Evolutionary conservation across 208 protist species (phyloP).

Genomic region (Crithidia brevicula): DNA sequence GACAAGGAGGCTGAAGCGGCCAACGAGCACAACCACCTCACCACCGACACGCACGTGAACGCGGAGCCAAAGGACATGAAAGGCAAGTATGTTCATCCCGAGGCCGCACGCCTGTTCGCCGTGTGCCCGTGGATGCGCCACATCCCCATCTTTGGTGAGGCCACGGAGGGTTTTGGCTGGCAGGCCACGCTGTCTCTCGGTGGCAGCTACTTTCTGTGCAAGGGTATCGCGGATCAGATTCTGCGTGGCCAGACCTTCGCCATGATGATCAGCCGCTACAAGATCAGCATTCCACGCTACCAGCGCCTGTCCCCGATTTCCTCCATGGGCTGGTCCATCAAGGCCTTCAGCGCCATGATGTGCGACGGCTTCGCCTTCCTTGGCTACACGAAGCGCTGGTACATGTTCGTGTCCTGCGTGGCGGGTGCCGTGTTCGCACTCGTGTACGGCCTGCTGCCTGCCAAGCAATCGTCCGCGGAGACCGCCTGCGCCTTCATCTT

Average conservation of each 20-base stretch:
- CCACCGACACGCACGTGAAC: not conserved
- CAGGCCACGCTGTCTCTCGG: slow-evolving; percentile 40
- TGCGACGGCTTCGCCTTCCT: slow-evolving; percentile 67
- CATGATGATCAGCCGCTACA: slow-evolving; percentile 57
- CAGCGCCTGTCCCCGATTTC: slow-evolving; percentile 52
- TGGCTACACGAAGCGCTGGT: slow-evolving; percentile 82
- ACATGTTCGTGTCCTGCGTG: slow-evolving; percentile 55
- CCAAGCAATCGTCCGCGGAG: slow-evolving; percentile 38
- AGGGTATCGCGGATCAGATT: slow-evolving; percentile 60
- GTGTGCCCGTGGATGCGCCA: slow-evolving; percentile 27
- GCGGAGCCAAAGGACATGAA: slow-evolving; percentile 16
- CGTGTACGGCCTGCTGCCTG: slow-evolving; percentile 51
- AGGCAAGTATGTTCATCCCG: slow-evolving; percentile 41
- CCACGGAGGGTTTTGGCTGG: slow-evolving; percentile 46
- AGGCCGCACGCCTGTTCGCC: slow-evolving; percentile 37
- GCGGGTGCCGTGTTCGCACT: slow-evolving; percentile 44
- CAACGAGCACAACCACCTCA: not conserved
- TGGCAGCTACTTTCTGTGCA: slow-evolving; percentile 53
- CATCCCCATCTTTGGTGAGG: slow-evolving; percentile 54
- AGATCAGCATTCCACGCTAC: slow-evolving; percentile 41
- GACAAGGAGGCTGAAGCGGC: not conserved
- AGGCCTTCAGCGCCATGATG: slow-evolving; percentile 62
- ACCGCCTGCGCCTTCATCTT: slow-evolving; percentile 53
- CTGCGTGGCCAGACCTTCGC: slow-evolving; percentile 34
- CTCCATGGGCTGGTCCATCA: slow-evolving; percentile 67